Percentiles rank a stretch among this genome's conserved stretches.
These are phyloP conservation scores for Thermomyces lanuginosus DNA, from an alignment of 2,329 filamentous ascomycete genomes.

Conservation along the genomic window DNA sequence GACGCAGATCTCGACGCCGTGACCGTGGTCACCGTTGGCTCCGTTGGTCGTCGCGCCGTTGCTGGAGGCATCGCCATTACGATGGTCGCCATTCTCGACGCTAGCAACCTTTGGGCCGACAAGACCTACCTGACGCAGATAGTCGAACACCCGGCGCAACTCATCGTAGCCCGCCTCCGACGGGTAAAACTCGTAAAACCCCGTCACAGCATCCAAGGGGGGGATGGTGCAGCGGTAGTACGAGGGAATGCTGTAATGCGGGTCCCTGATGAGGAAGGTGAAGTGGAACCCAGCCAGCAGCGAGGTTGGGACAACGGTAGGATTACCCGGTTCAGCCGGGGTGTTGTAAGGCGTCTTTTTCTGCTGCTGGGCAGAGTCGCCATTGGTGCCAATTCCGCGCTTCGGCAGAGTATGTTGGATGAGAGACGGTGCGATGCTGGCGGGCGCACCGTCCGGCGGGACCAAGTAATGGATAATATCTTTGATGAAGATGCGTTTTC, in stretches of 20 bases:
- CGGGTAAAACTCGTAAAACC: constrained; percentile 74
- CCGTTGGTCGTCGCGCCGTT: constrained; percentile 11
- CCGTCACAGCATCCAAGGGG: constrained; percentile 64
- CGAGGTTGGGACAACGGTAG: constrained; percentile 63
- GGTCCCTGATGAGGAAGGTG: constrained; percentile 91
- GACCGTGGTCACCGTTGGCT: constrained; percentile 9
- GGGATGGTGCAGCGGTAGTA: constrained; percentile 91
- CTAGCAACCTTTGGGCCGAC: no score
- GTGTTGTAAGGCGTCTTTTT: constrained; percentile 44
- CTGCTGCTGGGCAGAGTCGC: constrained; percentile 7
- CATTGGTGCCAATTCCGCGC: constrained; percentile 41
- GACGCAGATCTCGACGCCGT: constrained; percentile 54
- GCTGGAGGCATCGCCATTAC: constrained; percentile 13
- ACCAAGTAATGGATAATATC: constrained; percentile 91
- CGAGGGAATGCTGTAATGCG: constrained; percentile 76
- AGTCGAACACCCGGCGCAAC: constrained; percentile 75
- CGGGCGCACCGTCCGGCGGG: constrained; percentile 51
- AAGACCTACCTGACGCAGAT: constrained; percentile 50
- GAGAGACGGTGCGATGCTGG: constrained; percentile 65
- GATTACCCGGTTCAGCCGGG: constrained; percentile 52
- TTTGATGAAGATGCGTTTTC: constrained; percentile 92
- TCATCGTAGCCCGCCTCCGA: constrained; percentile 83
- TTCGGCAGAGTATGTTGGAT: constrained; percentile 36
- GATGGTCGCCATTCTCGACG: constrained; percentile 36
- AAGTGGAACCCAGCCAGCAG: constrained; percentile 74